Conservation (phyloP, 805 yeast genomes). For the Metschnikowia dekortorum region DNA sequence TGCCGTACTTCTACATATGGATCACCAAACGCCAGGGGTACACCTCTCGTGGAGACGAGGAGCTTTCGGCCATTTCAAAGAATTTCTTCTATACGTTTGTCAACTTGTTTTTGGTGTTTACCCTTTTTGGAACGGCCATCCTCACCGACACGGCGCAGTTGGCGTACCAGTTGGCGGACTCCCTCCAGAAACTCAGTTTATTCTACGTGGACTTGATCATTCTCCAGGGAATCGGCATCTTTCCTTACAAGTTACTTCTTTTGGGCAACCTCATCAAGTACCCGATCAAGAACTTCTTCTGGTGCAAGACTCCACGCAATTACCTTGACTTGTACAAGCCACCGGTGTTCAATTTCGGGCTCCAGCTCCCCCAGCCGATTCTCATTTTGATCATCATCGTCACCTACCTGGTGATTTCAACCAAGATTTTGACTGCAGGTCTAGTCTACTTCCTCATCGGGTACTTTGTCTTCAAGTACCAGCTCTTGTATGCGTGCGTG, state of each 20-base stretch:
- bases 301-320: constrained; percentile 83
- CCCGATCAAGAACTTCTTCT: constrained; percentile 49
- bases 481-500: constrained; percentile 80
- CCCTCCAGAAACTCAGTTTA: constrained; percentile 71
- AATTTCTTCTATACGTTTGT: constrained; percentile 94
- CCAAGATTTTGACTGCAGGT: constrained; percentile 82
- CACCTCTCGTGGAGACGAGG: constrained; percentile 90
- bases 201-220: constrained; percentile 87
- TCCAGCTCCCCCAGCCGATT: constrained; percentile 88
- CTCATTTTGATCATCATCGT: constrained; percentile 79
- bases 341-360: constrained; percentile 87
- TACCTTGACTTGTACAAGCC: constrained; percentile 73
- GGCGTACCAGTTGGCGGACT: constrained; percentile 80
- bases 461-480: constrained; percentile 86
- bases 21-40: constrained; percentile 81
- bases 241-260: constrained; percentile 81
- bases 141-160: constrained; percentile 85
- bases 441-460: constrained; percentile 80
- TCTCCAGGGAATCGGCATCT: constrained; percentile 81
- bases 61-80: constrained; percentile 81
- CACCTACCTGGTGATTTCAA: constrained; percentile 84
- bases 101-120: constrained; percentile 87
- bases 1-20: constrained; percentile 85
- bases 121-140: constrained; percentile 89
- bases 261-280: constrained; percentile 74